Evolutionary conservation across 257 asterid species (phyloP).

Genomic region (Verbena officinalis): DNA sequence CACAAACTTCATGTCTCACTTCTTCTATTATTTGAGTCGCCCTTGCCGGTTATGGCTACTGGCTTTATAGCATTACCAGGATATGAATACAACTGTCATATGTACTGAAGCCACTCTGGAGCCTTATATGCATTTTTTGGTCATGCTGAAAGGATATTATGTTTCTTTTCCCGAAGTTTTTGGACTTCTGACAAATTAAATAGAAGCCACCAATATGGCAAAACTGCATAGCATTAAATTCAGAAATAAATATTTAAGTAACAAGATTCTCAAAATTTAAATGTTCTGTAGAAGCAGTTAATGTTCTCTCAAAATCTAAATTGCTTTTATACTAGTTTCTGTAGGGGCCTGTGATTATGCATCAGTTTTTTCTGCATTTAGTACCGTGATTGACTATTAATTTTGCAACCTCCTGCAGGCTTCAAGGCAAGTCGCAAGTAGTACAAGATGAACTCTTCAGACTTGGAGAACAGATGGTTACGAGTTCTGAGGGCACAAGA

Average conservation of each 20-base stretch:
- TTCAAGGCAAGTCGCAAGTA: conserved; percentile 92
- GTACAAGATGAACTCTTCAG: conserved; percentile 93
- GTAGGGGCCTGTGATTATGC: conserved; percentile 2
- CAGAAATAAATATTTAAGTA: too few relatives aligned
- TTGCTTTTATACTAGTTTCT: conserved; percentile 14
- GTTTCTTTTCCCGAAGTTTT: background rate
- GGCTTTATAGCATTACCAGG: background rate
- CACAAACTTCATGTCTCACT: too few relatives aligned
- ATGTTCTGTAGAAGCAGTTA: conserved; percentile 9
- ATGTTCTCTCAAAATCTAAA: too few relatives aligned
- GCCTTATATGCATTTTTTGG: background rate
- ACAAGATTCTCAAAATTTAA: conserved; percentile 3
- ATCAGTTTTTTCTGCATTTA: conserved; percentile 18
- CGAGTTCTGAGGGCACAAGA: conserved; percentile 88
- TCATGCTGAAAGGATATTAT: conserved; percentile 2
- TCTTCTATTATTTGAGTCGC: conserved; percentile 3
- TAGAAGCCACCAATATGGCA: background rate
- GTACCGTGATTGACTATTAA: conserved; percentile 17
- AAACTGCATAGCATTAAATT: background rate
- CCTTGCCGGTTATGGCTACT: background rate
- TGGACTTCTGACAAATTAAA: background rate
- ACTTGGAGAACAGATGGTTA: conserved; percentile 95
- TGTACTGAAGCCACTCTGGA: conserved; percentile 16
- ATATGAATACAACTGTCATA: background rate
- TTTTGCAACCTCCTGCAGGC: conserved; percentile 56